These are phyloP conservation scores for Aspergillus avenaceus DNA, from an alignment of 495 filamentous ascomycete genomes.

Conservation along the genomic window DNA sequence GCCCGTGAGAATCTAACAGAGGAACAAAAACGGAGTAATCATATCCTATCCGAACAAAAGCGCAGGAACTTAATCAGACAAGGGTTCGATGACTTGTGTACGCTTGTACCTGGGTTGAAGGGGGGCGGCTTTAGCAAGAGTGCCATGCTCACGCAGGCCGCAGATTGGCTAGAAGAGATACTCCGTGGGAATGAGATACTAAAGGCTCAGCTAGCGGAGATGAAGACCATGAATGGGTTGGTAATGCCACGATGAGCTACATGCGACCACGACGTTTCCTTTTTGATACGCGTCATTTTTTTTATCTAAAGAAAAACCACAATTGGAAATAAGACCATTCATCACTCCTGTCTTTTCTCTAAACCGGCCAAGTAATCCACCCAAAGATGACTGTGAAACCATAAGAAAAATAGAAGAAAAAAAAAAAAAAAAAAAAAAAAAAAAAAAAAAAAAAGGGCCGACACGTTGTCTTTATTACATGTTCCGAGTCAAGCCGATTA, in stretches of 20 bases:
- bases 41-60: constrained; percentile 87
- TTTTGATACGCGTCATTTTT: too few relatives aligned
- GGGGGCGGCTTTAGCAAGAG: constrained; percentile 75
- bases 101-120: constrained; percentile 66
- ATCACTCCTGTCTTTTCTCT: too few relatives aligned
- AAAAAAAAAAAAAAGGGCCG: too few relatives aligned
- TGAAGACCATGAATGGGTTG: constrained; percentile 40
- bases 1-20: constrained; percentile 75
- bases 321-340: background rate
- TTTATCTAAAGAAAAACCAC: too few relatives aligned
- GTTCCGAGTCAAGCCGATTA: constrained; percentile 12
- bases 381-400: too few relatives aligned
- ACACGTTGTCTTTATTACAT: constrained; percentile 1
- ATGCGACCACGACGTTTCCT: constrained; percentile 21
- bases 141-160: constrained; percentile 64
- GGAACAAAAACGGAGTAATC: constrained; percentile 80
- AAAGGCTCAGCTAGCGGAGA: constrained; percentile 37
- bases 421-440: too few relatives aligned
- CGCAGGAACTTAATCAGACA: constrained; percentile 72
- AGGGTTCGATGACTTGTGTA: constrained; percentile 68
- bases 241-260: constrained; percentile 37
- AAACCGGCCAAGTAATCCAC: too few relatives aligned
- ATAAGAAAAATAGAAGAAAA: too few relatives aligned
- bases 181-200: constrained; percentile 60
- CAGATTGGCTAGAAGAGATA: constrained; percentile 71